Conservation (phyloP, 139 green algal species). For the Eudorina sp. region DNA sequence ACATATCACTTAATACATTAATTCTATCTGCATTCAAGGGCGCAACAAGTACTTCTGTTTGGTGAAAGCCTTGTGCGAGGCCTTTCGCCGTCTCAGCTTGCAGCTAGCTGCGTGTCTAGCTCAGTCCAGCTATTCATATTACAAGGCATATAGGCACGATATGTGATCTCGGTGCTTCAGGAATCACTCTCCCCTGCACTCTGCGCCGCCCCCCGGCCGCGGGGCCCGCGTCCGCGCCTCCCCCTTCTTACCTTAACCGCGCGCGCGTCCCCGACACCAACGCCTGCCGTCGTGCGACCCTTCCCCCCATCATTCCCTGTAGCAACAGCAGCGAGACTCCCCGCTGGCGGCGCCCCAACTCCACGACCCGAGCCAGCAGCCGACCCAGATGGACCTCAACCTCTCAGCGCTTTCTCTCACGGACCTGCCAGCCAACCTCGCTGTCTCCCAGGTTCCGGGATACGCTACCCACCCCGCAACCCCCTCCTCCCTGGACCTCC, state of each 20-base stretch:
- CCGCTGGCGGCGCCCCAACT: neutral
- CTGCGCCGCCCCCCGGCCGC: too few species aligned
- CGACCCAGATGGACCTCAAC: neutral
- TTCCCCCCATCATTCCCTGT: neutral
- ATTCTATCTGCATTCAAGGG: neutral
- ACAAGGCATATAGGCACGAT: too few species aligned
- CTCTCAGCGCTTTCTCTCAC: conserved; percentile 17
- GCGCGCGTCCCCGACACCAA: too few species aligned
- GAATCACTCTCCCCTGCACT: too few species aligned
- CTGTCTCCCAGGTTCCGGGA: neutral
- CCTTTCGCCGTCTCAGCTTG: neutral
- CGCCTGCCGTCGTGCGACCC: too few species aligned
- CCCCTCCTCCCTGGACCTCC: neutral
- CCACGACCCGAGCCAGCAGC: neutral
- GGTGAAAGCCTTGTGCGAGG: neutral
- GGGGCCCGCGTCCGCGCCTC: too few species aligned
- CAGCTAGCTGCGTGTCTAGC: conserved; percentile 11
- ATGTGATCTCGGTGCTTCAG: too few species aligned
- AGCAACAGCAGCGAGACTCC: conserved; percentile 19
- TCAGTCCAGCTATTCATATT: neutral
- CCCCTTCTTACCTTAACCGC: too few species aligned
- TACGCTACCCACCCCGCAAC: neutral
- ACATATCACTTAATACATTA: neutral
- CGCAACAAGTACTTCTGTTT: neutral
- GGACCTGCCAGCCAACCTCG: neutral